Base-by-base conservation (phyloP, 805 yeast genomes). In the Suhomyces pyralidae region DNA sequence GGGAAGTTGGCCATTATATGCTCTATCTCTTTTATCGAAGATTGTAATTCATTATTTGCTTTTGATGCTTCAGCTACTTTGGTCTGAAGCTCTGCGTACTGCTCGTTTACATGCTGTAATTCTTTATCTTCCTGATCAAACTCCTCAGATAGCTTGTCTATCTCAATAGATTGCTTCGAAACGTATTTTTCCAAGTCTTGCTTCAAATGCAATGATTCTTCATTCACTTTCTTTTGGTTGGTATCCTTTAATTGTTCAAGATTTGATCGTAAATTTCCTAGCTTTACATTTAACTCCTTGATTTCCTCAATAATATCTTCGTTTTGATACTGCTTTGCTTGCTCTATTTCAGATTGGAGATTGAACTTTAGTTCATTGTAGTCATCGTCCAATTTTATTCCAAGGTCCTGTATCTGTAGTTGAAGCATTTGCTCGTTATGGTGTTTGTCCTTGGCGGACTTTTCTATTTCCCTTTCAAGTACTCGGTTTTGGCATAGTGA, bases 341-440 rank as follows among this genome's bases (percentile, higher is more conserved):
- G 52, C 15, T 64, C 58, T 4, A 77, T 55, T 49, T 72, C 74
- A 22, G 66, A 56, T n/a, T 66, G 62, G 36, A 74, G 55, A 47
- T 75, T 73, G 54, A 67, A 70, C 30, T 65, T 61, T 38, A 70
- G 53, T 38, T 69, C 71, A 30, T 68, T 63, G 53, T 54, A 71
- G 40, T 68, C 69, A 48, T 60, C 63, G 36, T 56, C 60, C 15
- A 65, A 59, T 32, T 59, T 57, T 19, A 67, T 64, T 24, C 64
- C 58, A 42, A 61, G 60, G 36, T 74, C 75, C 48, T 67, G 61
- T 2, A 76, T 52, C 42, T 68, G 61, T 5, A 65, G 55, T 30
- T 67, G 58, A 22, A 68, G 56, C 45, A 65, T 51, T 28, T 64
- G 64, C 46, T 74, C 77, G 51, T 61, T 58, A 47, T 62, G 64